Evolutionary conservation across 1,139 yeast species (phyloP), one percentile per base, ranked within the genome.

Genomic region (Sugiyamaella neomexicana): DNA sequence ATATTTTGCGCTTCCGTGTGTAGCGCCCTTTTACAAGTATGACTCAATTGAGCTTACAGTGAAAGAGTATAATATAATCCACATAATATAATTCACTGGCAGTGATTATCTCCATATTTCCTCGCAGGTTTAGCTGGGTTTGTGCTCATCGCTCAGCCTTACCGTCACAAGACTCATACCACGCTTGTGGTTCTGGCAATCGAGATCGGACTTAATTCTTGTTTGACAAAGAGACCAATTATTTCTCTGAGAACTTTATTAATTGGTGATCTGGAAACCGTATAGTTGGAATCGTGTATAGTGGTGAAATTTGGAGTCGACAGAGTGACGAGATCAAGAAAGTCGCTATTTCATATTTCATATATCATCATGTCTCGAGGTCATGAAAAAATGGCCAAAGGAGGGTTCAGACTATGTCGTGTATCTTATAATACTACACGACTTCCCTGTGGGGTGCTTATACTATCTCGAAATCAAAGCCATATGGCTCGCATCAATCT

Each of bases 401-500:
- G 23, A 2, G 41, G 23, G n/a, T 16, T 41, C 34, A 29, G 25
- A 5, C 15, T 41, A 7, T 15, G 34, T 23, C 23, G 45, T n/a
- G 13, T 13, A 7, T 12, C 13, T 34, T 34, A 2, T 13, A 34
- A 34, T 34, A 5, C 16, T 6, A 34, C 38, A n/a, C 16, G 15
- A 7, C 15, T 2, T 2, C 38, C 29, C 25, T 5, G 25, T 20
- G 25, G 5, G 16, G 36, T 25, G 13, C 36, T 16, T 17, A 34
- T 27, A n/a, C 31, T 41, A 9, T 4, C 27, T 13, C 40, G 41
- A 32, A 38, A 38, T 31, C 44, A 50, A 37, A 58, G 57, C 37
- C 65, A 62, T 40, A 49, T 52, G 20, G 56, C 62, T 7, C 53
- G 65, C n/a, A 56, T 62, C 23, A 57, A 59, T 13, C 55, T 60